Percentiles rank a stretch among this genome's conserved stretches.
phyloP scores from a whole-genome alignment of 352 stramenopile genomes.

The Phytophthora idaei region DNA sequence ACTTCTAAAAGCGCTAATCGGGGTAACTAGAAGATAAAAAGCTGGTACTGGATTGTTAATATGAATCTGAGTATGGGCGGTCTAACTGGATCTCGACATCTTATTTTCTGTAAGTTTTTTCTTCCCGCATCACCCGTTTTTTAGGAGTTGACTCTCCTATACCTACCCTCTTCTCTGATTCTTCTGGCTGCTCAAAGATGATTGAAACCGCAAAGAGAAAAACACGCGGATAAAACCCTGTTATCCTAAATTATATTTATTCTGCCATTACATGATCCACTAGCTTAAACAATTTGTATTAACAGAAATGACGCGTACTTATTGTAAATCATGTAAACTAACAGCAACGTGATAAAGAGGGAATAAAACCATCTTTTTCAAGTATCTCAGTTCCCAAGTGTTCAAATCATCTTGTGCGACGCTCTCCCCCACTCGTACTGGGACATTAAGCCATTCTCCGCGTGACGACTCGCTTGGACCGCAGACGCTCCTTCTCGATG shows the following conservation, averaged over 20 bases:
- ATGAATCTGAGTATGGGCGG: background rate
- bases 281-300: background rate
- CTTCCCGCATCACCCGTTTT: background rate
- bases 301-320: background rate
- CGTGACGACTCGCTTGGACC: conserved; percentile 21
- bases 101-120: background rate
- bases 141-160: conserved; percentile 5
- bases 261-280: background rate
- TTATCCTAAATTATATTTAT: conserved; percentile 7
- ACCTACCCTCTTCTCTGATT: conserved; percentile 24
- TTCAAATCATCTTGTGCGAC: conserved; percentile 26
- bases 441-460: conserved; percentile 38
- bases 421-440: conserved; percentile 23
- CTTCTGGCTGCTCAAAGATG: conserved; percentile 21
- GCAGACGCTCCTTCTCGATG: conserved; percentile 35
- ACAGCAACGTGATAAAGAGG: conserved; percentile 2
- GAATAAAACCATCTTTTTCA: conserved; percentile 7
- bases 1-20: background rate
- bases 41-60: conserved; percentile 10
- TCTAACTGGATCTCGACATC: background rate
- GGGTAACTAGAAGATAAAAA: conserved; percentile 4
- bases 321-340: too few relatives aligned
- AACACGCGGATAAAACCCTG: conserved; percentile 22
- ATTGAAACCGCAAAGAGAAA: conserved; percentile 25
- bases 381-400: background rate